Percentiles rank a stretch among this genome's conserved stretches.
phyloP scores from a whole-genome alignment of 192 early-diverging fungal genomes.

The Jimgerdemannia lactiflua region DNA sequence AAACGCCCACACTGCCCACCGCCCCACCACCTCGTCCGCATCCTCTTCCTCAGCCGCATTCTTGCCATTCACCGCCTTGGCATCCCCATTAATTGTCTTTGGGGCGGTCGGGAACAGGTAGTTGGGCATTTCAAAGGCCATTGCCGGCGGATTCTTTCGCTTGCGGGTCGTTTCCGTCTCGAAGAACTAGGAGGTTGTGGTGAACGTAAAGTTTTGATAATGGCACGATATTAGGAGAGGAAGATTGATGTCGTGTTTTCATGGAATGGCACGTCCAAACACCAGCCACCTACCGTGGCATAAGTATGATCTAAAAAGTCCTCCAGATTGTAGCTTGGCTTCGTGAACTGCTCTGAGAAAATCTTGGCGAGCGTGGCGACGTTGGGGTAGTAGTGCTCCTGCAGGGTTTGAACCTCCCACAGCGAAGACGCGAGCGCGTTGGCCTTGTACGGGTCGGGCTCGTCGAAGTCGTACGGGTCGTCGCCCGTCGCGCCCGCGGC shows the following conservation, averaged over 20 bases:
- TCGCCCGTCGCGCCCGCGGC: conserved; percentile 10
- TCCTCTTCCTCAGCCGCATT: not conserved
- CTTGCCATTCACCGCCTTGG: not conserved
- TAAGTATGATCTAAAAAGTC: conserved; percentile 96
- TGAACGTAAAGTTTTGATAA: not conserved
- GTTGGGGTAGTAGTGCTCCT: conserved; percentile 84
- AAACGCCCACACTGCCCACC: not conserved
- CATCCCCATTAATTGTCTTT: not conserved
- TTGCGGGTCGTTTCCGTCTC: conserved; percentile 55
- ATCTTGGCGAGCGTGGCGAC: conserved; percentile 82
- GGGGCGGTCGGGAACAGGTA: conserved; percentile 34
- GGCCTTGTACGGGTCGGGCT: conserved; percentile 76
- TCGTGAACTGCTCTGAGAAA: conserved; percentile 86
- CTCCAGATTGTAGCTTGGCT: conserved; percentile 85
- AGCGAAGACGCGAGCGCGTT: conserved; percentile 82
- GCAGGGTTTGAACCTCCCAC: conserved; percentile 92
- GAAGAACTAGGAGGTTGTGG: conserved; percentile 43
- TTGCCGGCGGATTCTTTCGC: conserved; percentile 59
- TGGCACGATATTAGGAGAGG: not conserved
- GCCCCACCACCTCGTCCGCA: not conserved
- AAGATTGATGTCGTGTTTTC: not conserved
- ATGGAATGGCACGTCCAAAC: not conserved
- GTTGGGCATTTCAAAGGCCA: conserved; percentile 53
- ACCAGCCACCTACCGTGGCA: conserved; percentile 39
- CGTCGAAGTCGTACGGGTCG: conserved; percentile 52